Conservation (phyloP, 306 rosid genomes). For the Sophora flavescens region DNA sequence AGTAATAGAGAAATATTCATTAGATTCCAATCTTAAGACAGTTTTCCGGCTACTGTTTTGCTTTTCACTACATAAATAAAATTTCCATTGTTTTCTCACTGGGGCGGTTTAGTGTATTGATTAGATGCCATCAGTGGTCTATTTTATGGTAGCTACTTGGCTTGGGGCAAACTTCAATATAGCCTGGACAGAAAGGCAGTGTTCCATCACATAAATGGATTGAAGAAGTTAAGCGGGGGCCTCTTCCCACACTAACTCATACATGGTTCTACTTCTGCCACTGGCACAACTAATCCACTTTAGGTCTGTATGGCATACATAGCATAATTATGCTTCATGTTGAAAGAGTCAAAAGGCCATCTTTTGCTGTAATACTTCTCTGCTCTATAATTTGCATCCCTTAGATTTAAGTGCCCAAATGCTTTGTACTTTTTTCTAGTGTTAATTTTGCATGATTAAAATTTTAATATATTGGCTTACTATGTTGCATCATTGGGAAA, state of each 20-base stretch:
- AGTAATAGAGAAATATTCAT: neutral
- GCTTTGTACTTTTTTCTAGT: too few relatives aligned
- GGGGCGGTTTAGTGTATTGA: too few relatives aligned
- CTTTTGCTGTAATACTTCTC: slow-evolving; percentile 12
- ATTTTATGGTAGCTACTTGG: slow-evolving; percentile 2
- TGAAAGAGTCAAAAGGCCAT: neutral
- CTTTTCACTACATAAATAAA: too few relatives aligned
- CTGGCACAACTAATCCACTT: neutral
- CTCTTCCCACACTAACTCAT: neutral
- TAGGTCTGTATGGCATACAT: neutral
- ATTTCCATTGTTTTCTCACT: too few relatives aligned
- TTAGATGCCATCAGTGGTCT: neutral
- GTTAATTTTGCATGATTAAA: too few relatives aligned
- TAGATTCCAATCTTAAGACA: neutral
- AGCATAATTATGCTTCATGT: too few relatives aligned
- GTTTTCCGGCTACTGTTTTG: too few relatives aligned
- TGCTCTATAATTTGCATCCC: too few relatives aligned
- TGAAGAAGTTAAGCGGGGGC: neutral
- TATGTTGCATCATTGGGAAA: too few relatives aligned
- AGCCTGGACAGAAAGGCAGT: neutral
- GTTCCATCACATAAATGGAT: neutral
- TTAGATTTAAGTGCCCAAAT: too few relatives aligned
- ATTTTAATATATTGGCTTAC: too few relatives aligned
- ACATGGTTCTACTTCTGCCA: neutral
- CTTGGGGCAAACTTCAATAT: slow-evolving; percentile 1